Conservation (phyloP, 1,284 basidiomycete species). For the Cryptococcus neoformans region DNA sequence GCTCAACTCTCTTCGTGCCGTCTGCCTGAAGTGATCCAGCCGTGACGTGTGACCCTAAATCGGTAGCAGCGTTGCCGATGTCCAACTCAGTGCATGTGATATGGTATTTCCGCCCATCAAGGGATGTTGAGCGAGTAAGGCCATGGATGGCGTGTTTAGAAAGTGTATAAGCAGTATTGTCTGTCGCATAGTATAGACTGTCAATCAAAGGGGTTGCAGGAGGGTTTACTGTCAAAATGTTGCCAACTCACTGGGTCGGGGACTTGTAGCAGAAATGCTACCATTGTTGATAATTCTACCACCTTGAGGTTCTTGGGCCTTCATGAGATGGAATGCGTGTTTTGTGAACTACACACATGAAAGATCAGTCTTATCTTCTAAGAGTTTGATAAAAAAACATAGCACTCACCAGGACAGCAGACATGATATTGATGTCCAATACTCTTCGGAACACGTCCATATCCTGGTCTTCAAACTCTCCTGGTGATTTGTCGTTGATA, state of each 20-base stretch:
- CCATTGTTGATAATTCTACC: slow-evolving; percentile 84
- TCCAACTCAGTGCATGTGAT: slow-evolving; percentile 78
- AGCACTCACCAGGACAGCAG: slow-evolving; percentile 57
- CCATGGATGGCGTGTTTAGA: slow-evolving; percentile 77
- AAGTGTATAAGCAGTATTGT: slow-evolving; percentile 59
- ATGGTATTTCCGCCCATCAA: slow-evolving; percentile 69
- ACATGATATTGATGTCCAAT: slow-evolving; percentile 67
- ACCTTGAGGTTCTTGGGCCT: slow-evolving; percentile 65
- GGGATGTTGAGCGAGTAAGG: slow-evolving; percentile 66
- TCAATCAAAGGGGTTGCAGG: slow-evolving; percentile 33
- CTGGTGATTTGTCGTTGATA: slow-evolving; percentile 51
- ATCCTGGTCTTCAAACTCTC: slow-evolving; percentile 61
- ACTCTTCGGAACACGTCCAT: slow-evolving; percentile 62
- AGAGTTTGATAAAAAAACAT: too few species aligned
- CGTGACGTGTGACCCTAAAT: slow-evolving; percentile 54
- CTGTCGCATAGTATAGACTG: neutral
- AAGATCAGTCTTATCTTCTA: too few species aligned
- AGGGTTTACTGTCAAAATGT: neutral
- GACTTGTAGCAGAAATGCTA: slow-evolving; percentile 68
- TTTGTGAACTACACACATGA: slow-evolving; percentile 56
- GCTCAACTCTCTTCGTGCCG: slow-evolving; percentile 60
- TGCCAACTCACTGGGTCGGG: slow-evolving; percentile 55
- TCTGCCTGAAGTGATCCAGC: slow-evolving; percentile 64
- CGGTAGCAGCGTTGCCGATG: slow-evolving; percentile 70
- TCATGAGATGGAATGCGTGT: slow-evolving; percentile 72